Base-by-base conservation (phyloP, 371 early-diverging fungal species). In the Rhizopus stolonifer region DNA sequence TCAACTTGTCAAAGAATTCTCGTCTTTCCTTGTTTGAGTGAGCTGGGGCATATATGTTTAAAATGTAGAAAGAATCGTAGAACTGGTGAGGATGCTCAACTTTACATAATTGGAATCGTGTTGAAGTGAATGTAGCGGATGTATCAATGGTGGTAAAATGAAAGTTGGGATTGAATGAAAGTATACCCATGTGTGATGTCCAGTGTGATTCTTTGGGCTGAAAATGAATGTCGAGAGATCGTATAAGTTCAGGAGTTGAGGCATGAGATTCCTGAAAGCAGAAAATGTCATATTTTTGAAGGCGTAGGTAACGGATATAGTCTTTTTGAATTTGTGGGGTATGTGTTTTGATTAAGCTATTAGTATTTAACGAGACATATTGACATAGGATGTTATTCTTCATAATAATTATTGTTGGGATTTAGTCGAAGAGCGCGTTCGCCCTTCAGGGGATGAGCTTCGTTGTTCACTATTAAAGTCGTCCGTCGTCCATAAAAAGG, bases 1-100 rank as follows among this genome's bases (percentile, higher is more conserved):
- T 42, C 31, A 29, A 7, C 10, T 29, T 29, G 31, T 48, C 1
- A 13, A 49, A 49, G 15, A 56, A 49, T 2, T 21, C 15, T 34
- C 31, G 0, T 15, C 31, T 31, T 13, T 18, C 51, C 4, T 11
- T 21, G 15, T 21, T 19, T 14, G 36, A 56, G 6, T 22, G 9
- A 13, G 59, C 21, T 2, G 59, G 53, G 3, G 59, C 53, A 48
- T 58, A 48, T 14, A 52, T 10, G 9, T 32, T 49, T 3, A 49
- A 23, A 2, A 49, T 42, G 39, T 13, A 49, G 21, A 48, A 49
- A 2, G 56, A 34, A 11, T 21, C 34, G 33, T 43, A 55, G 22
- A 55, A 43, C 1, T 48, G 2, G 9, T 55, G 43, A 24, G 56
- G 43, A 31, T 46, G 46, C 5, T 24, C 18, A 10, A 47, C 47